Evolutionary conservation across 441 rosid genomes (phyloP).

Genomic region (Mallotus japonicus): DNA sequence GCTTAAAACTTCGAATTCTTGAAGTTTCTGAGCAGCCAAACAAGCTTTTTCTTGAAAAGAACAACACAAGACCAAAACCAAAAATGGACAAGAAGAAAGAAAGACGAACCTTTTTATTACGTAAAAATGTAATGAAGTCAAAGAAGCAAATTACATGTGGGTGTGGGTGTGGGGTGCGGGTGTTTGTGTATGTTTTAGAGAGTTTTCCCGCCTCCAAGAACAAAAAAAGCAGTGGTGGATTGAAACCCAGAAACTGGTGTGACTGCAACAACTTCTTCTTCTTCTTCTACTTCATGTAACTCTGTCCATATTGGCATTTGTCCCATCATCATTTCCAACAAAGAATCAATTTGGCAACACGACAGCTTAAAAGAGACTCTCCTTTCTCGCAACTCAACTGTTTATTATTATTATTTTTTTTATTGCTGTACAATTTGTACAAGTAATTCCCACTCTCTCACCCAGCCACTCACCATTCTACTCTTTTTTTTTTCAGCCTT

Average conservation of each 20-base stretch:
- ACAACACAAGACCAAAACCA: neutral
- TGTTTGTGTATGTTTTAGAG: neutral
- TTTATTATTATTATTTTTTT: conserved; percentile 11
- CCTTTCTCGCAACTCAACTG: conserved; percentile 21
- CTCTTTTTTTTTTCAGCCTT: too few species aligned
- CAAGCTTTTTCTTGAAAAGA: neutral
- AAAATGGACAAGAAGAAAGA: conserved; percentile 14
- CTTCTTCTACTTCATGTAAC: conserved; percentile 15
- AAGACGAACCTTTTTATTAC: conserved; percentile 33
- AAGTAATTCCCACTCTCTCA: too few species aligned
- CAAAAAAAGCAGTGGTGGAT: conserved; percentile 19
- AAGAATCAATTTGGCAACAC: conserved; percentile 43
- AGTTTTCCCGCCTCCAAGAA: conserved; percentile 42
- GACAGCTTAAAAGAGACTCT: conserved; percentile 54
- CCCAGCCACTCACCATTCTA: too few species aligned
- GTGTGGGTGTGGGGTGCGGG: too few species aligned
- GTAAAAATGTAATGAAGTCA: conserved; percentile 19
- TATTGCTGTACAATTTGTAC: neutral
- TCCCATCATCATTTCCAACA: conserved; percentile 41
- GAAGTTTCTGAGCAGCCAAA: conserved; percentile 23
- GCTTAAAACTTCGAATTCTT: neutral
- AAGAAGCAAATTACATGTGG: conserved; percentile 5
- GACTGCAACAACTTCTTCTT: too few species aligned
- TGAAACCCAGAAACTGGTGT: conserved; percentile 15
- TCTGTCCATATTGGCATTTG: conserved; percentile 25